Evolutionary conservation across 495 filamentous ascomycete species (phyloP).

Genomic region (Schizothecium vesticola): DNA sequence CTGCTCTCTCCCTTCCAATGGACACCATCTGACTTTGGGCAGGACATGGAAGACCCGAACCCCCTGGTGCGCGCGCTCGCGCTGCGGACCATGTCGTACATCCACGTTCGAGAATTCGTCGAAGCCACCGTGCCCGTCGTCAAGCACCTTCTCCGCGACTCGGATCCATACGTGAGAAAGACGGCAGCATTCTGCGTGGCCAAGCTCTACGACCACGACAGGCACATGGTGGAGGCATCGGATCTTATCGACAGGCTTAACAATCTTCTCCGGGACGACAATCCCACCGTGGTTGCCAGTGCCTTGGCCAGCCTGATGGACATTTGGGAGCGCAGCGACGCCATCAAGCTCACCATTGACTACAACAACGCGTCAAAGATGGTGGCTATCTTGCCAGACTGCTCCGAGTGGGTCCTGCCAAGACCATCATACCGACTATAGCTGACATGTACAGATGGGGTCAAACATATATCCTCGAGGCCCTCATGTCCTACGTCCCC

Average conservation of each 20-base stretch:
- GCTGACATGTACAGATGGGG: conserved; percentile 65
- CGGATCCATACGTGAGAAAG: conserved; percentile 95
- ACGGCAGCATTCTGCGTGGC: conserved; percentile 95
- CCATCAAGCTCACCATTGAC: conserved; percentile 96
- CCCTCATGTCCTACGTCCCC: conserved; percentile 95
- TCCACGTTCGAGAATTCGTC: conserved; percentile 95
- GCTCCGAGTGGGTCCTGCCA: conserved; percentile 74
- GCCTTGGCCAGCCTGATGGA: conserved; percentile 90
- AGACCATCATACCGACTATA: background rate
- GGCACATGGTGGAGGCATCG: conserved; percentile 78
- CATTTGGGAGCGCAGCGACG: conserved; percentile 97
- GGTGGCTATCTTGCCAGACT: conserved; percentile 92
- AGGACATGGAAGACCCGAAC: conserved; percentile 94
- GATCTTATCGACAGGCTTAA: conserved; percentile 93
- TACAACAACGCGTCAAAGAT: conserved; percentile 96
- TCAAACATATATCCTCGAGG: conserved; percentile 97
- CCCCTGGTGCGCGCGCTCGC: conserved; percentile 90
- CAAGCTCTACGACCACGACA: conserved; percentile 96
- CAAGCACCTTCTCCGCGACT: conserved; percentile 76
- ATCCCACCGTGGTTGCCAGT: conserved; percentile 93
- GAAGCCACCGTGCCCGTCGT: conserved; percentile 81
- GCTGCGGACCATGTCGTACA: conserved; percentile 91
- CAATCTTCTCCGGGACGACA: conserved; percentile 84
- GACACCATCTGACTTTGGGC: conserved; percentile 1
- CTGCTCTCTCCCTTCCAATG: background rate